Evolutionary conservation across 345 rosid genomes (phyloP).

Genomic region (Citropsis articulata): DNA sequence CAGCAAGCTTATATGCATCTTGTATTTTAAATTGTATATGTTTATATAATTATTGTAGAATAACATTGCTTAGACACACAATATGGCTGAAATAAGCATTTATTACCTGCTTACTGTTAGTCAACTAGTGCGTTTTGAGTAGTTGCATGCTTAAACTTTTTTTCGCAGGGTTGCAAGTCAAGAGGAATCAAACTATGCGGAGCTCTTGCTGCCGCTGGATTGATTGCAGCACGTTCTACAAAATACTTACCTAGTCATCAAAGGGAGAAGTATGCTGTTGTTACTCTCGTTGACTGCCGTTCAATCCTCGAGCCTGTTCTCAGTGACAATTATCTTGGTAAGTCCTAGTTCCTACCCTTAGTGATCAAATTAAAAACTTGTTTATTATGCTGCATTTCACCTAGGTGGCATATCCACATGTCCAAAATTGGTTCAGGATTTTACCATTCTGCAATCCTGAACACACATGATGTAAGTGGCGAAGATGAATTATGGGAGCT

Average conservation of each 20-base stretch:
- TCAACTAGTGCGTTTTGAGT: no score
- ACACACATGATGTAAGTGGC: slow-evolving; percentile 59
- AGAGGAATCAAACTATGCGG: slow-evolving; percentile 64
- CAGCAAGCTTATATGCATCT: not conserved
- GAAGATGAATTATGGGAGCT: slow-evolving; percentile 62
- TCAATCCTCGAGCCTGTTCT: slow-evolving; percentile 62
- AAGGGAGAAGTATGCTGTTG: slow-evolving; percentile 53
- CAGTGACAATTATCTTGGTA: slow-evolving; percentile 50
- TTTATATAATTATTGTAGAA: not conserved
- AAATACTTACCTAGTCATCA: slow-evolving; percentile 25
- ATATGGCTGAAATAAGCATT: not conserved
- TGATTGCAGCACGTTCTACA: slow-evolving; percentile 49
- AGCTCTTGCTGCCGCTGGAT: slow-evolving; percentile 56
- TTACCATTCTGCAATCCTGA: slow-evolving; percentile 70
- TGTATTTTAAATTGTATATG: not conserved
- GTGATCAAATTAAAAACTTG: not conserved
- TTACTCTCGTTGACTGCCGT: slow-evolving; percentile 67
- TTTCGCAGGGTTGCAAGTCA: slow-evolving; percentile 52
- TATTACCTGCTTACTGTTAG: not conserved
- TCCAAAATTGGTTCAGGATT: slow-evolving; percentile 42
- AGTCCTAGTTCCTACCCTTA: not conserved
- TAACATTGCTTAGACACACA: not conserved
- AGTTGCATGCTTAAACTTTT: not conserved
- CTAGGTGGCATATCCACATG: not conserved
- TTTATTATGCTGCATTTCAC: not conserved